These are phyloP conservation scores for Tetragonia tetragonoides DNA, from an alignment of 148 eudicot species.

Conservation along the genomic window DNA sequence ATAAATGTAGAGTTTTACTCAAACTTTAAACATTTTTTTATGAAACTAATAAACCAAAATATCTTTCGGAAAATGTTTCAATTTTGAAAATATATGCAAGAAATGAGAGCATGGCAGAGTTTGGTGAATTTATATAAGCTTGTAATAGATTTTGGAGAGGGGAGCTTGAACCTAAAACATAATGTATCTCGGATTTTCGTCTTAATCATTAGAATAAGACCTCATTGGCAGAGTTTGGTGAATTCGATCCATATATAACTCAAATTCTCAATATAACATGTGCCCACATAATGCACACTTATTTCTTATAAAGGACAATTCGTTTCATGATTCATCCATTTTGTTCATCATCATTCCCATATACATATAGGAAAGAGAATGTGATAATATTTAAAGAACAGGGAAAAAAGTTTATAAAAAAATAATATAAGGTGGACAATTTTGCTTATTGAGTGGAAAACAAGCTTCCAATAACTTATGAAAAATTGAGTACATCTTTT, in stretches of 20 bases:
- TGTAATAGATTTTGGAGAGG: no score
- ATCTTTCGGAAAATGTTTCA: no score
- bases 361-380: background rate
- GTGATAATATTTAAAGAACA: background rate
- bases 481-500: background rate
- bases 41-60: no score
- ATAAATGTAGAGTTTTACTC: no score
- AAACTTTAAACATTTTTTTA: no score
- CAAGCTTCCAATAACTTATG: constrained; percentile 19
- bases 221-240: background rate
- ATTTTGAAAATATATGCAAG: no score
- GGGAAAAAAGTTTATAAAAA: background rate
- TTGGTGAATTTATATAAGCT: no score
- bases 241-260: background rate
- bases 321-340: constrained; percentile 8
- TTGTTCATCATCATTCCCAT: background rate
- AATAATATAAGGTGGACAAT: background rate
- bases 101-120: no score
- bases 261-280: background rate
- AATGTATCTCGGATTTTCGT: no score
- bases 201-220: no score
- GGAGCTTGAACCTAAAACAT: no score
- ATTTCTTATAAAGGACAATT: background rate
- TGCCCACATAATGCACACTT: background rate
- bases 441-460: constrained; percentile 24